A percentile compares a stretch with the other conserved stretches of the same genome.
phyloP scores from a whole-genome alignment of 73 alveolate genomes.

The Tetrahymena elliotti region DNA sequence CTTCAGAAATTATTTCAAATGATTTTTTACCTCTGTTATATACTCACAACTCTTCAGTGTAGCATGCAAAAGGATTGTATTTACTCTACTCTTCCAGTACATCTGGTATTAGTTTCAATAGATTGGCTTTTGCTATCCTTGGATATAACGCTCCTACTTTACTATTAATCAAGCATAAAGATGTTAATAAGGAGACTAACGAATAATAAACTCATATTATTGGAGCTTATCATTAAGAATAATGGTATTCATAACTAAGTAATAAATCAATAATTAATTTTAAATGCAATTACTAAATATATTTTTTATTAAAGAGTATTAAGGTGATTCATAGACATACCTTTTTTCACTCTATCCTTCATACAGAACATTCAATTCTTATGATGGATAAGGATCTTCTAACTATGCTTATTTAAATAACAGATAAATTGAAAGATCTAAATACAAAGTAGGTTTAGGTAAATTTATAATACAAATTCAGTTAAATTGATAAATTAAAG shows the following conservation, averaged over 20 bases:
- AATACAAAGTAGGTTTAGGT: slow-evolving; percentile 36
- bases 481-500: neutral
- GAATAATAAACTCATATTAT: neutral
- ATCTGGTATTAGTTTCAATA: slow-evolving; percentile 30
- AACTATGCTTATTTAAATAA: slow-evolving; percentile 19
- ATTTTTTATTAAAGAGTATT: neutral
- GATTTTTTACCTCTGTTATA: neutral
- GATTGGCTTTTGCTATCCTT: slow-evolving; percentile 22
- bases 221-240: slow-evolving; percentile 27
- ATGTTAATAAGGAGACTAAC: neutral
- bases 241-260: slow-evolving; percentile 7
- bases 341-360: slow-evolving; percentile 18
- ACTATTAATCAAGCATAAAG: neutral
- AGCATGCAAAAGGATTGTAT: neutral
- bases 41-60: neutral
- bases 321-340: slow-evolving; percentile 29
- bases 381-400: neutral
- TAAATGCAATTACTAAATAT: neutral
- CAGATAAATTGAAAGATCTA: slow-evolving; percentile 31
- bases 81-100: neutral
- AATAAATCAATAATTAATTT: no score
- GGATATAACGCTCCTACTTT: slow-evolving; percentile 37
- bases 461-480: neutral
- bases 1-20: neutral
- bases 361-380: neutral